phyloP scores from a whole-genome alignment of 257 asterid genomes.

The Petrea volubilis region DNA sequence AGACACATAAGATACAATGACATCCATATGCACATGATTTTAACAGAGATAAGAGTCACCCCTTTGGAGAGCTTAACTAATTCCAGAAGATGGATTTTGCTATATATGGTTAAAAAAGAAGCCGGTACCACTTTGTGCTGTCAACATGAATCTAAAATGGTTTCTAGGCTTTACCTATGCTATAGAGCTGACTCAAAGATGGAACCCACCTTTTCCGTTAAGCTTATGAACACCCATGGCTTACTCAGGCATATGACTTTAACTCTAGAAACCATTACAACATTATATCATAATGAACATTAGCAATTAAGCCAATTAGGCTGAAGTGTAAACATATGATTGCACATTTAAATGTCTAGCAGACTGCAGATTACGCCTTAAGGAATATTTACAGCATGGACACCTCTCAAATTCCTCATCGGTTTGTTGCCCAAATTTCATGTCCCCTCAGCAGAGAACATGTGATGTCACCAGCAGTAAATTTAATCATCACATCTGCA shows the following conservation, averaged over 20 bases:
- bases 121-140: background rate
- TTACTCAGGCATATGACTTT: background rate
- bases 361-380: background rate
- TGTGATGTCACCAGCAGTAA: background rate
- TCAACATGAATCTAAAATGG: too few species aligned
- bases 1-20: background rate
- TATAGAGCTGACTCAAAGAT: too few species aligned
- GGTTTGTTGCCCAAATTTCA: background rate
- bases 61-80: background rate
- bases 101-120: background rate
- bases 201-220: background rate
- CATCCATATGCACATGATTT: background rate
- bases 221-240: background rate
- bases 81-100: background rate
- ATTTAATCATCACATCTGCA: background rate
- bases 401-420: background rate
- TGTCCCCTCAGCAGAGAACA: background rate
- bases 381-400: too few species aligned
- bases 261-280: too few species aligned
- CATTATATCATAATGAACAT: too few species aligned
- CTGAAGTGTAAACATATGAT: background rate
- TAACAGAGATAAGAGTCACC: background rate
- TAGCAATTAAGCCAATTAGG: background rate
- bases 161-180: too few species aligned
- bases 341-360: background rate